phyloP scores from a whole-genome alignment of 2,329 filamentous ascomycete genomes.

The Xylaria sp. region DNA sequence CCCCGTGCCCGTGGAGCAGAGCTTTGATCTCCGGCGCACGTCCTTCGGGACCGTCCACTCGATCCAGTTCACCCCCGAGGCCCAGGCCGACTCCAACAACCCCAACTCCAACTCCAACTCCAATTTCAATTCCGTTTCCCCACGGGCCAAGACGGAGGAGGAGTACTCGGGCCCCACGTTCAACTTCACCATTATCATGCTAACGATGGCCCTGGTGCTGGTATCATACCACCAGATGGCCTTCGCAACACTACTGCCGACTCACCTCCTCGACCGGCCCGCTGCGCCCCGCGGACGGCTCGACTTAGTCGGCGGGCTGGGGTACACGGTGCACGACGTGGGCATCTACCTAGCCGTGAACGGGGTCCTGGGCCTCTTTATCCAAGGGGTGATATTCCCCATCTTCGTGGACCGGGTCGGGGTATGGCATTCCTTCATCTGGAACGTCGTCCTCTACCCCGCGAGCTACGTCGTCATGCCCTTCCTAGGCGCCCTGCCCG shows the following conservation, averaged over 20 bases:
- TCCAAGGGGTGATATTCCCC: slow-evolving; percentile 79
- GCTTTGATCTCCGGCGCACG: slow-evolving; percentile 52
- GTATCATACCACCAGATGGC: slow-evolving; percentile 61
- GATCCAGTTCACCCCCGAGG: slow-evolving; percentile 49
- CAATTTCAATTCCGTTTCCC: slow-evolving; percentile 4
- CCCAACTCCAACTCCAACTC: background rate
- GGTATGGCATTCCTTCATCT: slow-evolving; percentile 73
- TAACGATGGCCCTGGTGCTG: slow-evolving; percentile 55
- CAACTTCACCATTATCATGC: slow-evolving; percentile 57
- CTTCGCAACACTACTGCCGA: slow-evolving; percentile 56
- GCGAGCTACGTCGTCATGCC: slow-evolving; percentile 76
- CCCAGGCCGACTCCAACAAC: slow-evolving; percentile 19
- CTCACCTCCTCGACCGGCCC: slow-evolving; percentile 56
- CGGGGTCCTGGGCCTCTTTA: slow-evolving; percentile 76
- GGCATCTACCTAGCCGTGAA: slow-evolving; percentile 76
- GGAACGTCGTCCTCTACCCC: slow-evolving; percentile 74
- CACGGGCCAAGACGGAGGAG: slow-evolving; percentile 23
- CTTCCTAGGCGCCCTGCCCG: slow-evolving; percentile 70
- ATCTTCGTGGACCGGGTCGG: slow-evolving; percentile 71
- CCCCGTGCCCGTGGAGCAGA: slow-evolving; percentile 51
- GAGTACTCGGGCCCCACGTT: slow-evolving; percentile 49
- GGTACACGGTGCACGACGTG: slow-evolving; percentile 72
- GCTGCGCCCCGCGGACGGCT: slow-evolving; percentile 46
- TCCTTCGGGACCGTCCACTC: slow-evolving; percentile 59
- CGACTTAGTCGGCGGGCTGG: slow-evolving; percentile 70